A percentile compares a stretch with the other conserved stretches of the same genome.
Conservation (phyloP, 192 early-diverging fungal genomes). For the Backusella tuberculispora region DNA sequence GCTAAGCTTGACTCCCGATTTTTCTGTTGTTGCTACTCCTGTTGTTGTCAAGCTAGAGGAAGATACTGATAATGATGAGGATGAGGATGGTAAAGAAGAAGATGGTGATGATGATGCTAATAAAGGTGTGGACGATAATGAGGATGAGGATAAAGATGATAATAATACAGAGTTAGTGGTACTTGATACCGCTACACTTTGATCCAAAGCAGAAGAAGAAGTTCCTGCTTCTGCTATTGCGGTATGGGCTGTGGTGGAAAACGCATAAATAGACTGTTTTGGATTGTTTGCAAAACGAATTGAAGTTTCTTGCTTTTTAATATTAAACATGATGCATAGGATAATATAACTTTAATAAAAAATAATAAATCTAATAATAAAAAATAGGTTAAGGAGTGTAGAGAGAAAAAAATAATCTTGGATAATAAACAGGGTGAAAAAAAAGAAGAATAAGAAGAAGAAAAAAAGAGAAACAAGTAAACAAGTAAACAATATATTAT, state of each 20-base stretch:
- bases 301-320: background rate
- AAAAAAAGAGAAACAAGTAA: background rate
- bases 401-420: background rate
- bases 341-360: no score
- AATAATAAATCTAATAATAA: no score
- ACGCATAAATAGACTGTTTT: background rate
- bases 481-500: background rate
- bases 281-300: slow-evolving; percentile 1
- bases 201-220: background rate
- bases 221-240: background rate
- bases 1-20: background rate
- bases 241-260: background rate
- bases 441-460: background rate
- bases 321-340: background rate
- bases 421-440: background rate
- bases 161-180: background rate
- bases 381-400: no score
- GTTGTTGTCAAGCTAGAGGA: no score
- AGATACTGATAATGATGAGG: no score
- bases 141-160: background rate
- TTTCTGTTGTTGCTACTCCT: background rate
- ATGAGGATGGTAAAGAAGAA: background rate
- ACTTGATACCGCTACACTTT: background rate
- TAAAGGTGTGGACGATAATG: no score
- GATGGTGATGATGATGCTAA: background rate